Percentiles rank a stretch among this genome's conserved stretches.
phyloP scores from a whole-genome alignment of 2,329 filamentous ascomycete species.

The Fusarium sarcochroum region DNA sequence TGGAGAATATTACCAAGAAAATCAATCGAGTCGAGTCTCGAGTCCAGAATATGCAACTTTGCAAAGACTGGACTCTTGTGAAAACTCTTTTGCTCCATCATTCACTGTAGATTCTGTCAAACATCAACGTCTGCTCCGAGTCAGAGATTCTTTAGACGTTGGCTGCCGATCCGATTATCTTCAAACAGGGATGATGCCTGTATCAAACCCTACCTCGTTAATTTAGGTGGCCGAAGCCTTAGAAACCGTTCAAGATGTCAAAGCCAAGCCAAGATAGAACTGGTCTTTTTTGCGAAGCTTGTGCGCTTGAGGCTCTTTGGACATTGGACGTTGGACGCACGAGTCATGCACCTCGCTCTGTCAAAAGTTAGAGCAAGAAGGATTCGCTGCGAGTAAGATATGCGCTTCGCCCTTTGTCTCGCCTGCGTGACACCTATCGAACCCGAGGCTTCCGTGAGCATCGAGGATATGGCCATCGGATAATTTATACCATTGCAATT shows the following conservation, averaged over 20 bases:
- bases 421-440: not conserved
- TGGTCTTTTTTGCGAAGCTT: slow-evolving; percentile 9
- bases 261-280: slow-evolving; percentile 21
- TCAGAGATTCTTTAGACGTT: slow-evolving; percentile 1
- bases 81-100: not conserved
- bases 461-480: not conserved
- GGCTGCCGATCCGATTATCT: slow-evolving; percentile 21
- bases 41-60: slow-evolving; percentile 1
- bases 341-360: slow-evolving; percentile 20
- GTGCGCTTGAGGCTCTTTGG: slow-evolving; percentile 17
- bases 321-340: slow-evolving; percentile 5
- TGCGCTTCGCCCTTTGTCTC: not conserved
- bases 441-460: slow-evolving; percentile 1
- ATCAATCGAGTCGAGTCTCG: not conserved
- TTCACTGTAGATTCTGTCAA: not conserved
- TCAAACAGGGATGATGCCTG: slow-evolving; percentile 33
- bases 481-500: not conserved
- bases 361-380: not conserved
- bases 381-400: slow-evolving; percentile 6
- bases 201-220: not conserved
- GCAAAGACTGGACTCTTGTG: not conserved
- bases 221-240: slow-evolving; percentile 29
- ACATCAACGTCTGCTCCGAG: slow-evolving; percentile 1
- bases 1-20: slow-evolving; percentile 8
- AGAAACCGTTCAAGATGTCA: slow-evolving; percentile 22